Base-by-base conservation (phyloP, 495 filamentous ascomycete species). In the Trichocladium antarcticum region DNA sequence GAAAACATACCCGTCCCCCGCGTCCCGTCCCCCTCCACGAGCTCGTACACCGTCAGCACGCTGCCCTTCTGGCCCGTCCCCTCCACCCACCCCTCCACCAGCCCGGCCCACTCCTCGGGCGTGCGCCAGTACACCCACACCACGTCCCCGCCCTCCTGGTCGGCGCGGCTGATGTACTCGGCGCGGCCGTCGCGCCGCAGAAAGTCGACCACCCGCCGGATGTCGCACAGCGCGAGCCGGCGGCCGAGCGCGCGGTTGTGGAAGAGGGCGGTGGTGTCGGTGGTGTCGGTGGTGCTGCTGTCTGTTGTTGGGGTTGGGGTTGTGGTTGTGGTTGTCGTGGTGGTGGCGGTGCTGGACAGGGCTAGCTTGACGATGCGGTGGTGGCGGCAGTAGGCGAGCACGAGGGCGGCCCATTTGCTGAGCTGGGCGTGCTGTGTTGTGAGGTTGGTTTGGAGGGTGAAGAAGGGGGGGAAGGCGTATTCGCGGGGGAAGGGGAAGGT, bases 351-450 rank as follows among this genome's bases (percentile, higher is more conserved):
- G 16, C 84, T 71, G 34, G 76, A 66, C 11, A 92, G 68, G 3
- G 80, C 70, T 24, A 96, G 74, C 27, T 77, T 76, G 72, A 77
- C 93, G 57, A 85, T 61, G 35, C 74, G 79, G 67, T 90, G 77
- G 62, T 83, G 74, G 0, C 79, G 77, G 64, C 85, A 89, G 81
- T 92, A 98, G 57, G 81, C 57, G 49, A 84, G 86, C 58, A 98
- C 80, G 15, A 95, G 77, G n/a, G 77, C 60, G 35, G 83, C 81
- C 92, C 92, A 98, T 69, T 84, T 85, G 29, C 74, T 66, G 44
- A 88, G 79, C 63, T 97, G 92, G 19, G 79, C 75, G 64, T 78
- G 74, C 57, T 78, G 84, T 10, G 87, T 95, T 24, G 73, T 69
- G 54, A 71, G 72, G 72, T 88, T 89, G 38, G 83, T 80, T 72